phyloP scores from a whole-genome alignment of 805 yeast species.

The Candida succiphila region DNA sequence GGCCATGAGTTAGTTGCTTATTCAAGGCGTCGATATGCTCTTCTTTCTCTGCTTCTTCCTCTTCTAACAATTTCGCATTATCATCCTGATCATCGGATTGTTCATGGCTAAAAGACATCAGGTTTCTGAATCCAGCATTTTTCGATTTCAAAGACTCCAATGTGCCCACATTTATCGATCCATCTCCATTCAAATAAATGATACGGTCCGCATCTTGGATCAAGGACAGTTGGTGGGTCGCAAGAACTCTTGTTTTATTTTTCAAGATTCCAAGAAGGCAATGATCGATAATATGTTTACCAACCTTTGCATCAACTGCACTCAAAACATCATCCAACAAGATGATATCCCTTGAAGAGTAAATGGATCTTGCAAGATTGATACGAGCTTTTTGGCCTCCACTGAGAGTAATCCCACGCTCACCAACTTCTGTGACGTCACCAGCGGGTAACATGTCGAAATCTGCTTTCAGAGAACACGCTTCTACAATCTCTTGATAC shows the following conservation, averaged over 20 bases:
- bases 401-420: conserved; percentile 72
- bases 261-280: conserved; percentile 52
- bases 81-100: conserved; percentile 20
- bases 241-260: conserved; percentile 57
- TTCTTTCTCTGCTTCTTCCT: conserved; percentile 22
- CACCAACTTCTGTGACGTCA: conserved; percentile 75
- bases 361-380: conserved; percentile 70
- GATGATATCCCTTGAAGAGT: conserved; percentile 56
- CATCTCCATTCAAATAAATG: conserved; percentile 56
- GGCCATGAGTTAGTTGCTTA: too few species aligned
- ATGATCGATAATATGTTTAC: conserved; percentile 60
- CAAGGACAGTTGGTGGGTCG: conserved; percentile 74
- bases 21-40: too few species aligned
- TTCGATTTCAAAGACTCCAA: conserved; percentile 38
- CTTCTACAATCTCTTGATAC: conserved; percentile 45
- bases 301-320: conserved; percentile 84
- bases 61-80: conserved; percentile 15
- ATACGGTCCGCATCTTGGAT: conserved; percentile 60
- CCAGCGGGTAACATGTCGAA: conserved; percentile 63
- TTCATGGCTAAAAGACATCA: conserved; percentile 37
- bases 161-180: conserved; percentile 50
- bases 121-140: conserved; percentile 37
- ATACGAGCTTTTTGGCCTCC: conserved; percentile 89
- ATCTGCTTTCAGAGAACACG: conserved; percentile 63
- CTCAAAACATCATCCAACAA: conserved; percentile 71